Conservation (phyloP, 169 alveolate genomes). For the Besnoitia besnoiti region DNA sequence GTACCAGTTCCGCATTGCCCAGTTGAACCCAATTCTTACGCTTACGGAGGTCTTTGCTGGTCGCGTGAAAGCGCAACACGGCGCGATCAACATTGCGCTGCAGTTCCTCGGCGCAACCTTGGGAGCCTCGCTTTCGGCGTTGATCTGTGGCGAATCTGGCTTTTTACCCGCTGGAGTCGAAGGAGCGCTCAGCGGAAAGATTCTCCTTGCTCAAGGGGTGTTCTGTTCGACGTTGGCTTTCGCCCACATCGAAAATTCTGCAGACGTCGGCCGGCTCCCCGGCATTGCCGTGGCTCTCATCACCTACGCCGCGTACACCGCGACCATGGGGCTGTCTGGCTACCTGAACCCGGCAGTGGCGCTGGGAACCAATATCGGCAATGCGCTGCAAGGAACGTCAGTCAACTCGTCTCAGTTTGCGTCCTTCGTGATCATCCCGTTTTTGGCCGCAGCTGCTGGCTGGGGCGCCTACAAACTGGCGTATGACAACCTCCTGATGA, state of each 20-base stretch:
- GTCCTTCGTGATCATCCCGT: constrained; percentile 22
- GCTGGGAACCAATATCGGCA: neutral
- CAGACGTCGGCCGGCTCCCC: constrained; percentile 3
- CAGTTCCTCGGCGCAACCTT: neutral
- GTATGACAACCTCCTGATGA: constrained; percentile 27
- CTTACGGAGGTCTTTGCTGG: neutral
- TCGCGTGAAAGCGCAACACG: neutral
- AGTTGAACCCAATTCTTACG: constrained; percentile 7
- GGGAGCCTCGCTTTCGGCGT: neutral
- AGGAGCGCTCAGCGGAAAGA: neutral
- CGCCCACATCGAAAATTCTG: constrained; percentile 6
- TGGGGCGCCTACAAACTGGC: constrained; percentile 37
- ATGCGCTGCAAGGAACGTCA: neutral
- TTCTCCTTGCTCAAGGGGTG: constrained; percentile 18
- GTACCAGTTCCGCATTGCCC: neutral
- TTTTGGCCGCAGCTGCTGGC: constrained; percentile 30
- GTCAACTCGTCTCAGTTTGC: neutral
- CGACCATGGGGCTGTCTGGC: constrained; percentile 25
- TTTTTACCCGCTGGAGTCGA: constrained; percentile 20
- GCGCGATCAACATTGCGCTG: neutral
- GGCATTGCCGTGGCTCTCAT: constrained; percentile 12
- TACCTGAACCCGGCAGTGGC: constrained; percentile 39
- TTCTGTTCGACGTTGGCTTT: constrained; percentile 20
- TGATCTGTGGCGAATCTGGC: constrained; percentile 27
- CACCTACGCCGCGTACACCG: constrained; percentile 44